phyloP scores from a whole-genome alignment of 352 stramenopile species.

The Pythium myriotylum region DNA sequence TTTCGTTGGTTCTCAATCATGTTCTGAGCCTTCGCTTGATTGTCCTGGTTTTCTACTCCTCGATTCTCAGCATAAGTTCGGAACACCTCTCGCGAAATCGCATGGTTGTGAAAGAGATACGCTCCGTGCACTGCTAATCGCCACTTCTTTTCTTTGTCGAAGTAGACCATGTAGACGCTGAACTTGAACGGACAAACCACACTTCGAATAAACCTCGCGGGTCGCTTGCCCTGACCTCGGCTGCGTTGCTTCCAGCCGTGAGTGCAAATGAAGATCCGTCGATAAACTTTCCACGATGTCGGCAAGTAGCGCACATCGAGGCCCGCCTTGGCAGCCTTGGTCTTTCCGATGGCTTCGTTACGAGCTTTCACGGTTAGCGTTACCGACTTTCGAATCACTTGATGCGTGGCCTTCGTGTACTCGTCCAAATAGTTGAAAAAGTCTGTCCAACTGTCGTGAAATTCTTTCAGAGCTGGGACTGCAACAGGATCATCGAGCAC shows the following conservation, averaged over 20 bases:
- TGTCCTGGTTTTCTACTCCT: neutral
- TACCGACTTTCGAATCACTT: neutral
- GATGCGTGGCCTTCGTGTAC: neutral
- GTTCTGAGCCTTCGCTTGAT: neutral
- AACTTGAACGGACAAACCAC: constrained; percentile 1
- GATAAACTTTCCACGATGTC: neutral
- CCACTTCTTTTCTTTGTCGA: neutral
- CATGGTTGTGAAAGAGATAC: constrained; percentile 4
- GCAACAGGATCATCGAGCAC: too few relatives aligned
- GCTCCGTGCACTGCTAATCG: neutral
- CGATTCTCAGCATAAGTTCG: neutral
- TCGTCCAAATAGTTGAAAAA: neutral
- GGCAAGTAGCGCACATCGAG: neutral
- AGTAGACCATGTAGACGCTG: neutral
- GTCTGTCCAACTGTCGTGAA: neutral
- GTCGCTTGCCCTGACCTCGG: neutral
- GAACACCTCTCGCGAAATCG: neutral
- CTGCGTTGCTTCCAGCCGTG: neutral
- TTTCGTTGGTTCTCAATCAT: constrained; percentile 8
- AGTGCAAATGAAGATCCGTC: neutral
- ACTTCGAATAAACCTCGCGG: neutral
- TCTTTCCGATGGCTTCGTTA: neutral
- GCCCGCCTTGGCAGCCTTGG: neutral
- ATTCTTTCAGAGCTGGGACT: neutral
- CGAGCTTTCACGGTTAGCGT: neutral